A percentile compares a stretch with the other conserved stretches of the same genome.
Conservation (phyloP, 352 stramenopile species). For the Elongisporangium undulatum region DNA sequence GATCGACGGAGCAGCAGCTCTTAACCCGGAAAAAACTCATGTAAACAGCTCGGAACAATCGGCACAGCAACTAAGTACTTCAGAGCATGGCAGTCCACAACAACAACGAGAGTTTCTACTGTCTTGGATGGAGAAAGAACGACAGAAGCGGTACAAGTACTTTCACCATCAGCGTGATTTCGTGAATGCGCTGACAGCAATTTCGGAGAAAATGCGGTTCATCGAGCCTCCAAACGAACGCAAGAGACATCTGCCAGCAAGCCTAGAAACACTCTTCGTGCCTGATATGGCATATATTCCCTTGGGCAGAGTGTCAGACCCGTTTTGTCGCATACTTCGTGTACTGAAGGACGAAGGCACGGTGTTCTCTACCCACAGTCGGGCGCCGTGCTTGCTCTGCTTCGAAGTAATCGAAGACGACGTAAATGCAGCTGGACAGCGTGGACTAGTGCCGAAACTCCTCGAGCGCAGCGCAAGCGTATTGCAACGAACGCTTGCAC, state of each 20-base stretch:
- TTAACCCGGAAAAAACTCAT: neutral
- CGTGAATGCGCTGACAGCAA: slow-evolving; percentile 57
- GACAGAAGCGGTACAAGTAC: slow-evolving; percentile 75
- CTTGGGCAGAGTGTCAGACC: slow-evolving; percentile 63
- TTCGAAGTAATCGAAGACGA: slow-evolving; percentile 81
- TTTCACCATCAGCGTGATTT: slow-evolving; percentile 81
- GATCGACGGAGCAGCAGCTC: slow-evolving; percentile 2
- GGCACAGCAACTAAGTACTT: neutral
- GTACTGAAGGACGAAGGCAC: slow-evolving; percentile 70
- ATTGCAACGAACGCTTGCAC: neutral
- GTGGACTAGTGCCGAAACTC: slow-evolving; percentile 10
- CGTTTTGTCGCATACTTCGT: slow-evolving; percentile 60
- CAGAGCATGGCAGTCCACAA: slow-evolving; percentile 13
- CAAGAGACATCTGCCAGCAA: slow-evolving; percentile 52
- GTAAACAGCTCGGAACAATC: neutral
- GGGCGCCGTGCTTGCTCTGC: slow-evolving; percentile 64
- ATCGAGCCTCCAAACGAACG: slow-evolving; percentile 59
- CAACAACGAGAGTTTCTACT: slow-evolving; percentile 51
- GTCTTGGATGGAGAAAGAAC: slow-evolving; percentile 75
- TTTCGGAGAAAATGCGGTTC: slow-evolving; percentile 66
- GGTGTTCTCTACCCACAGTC: slow-evolving; percentile 79
- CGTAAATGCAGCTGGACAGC: slow-evolving; percentile 51
- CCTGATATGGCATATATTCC: slow-evolving; percentile 77
- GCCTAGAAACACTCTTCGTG: slow-evolving; percentile 37
- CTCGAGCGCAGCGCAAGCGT: neutral